A percentile compares a stretch with the other conserved stretches of the same genome.
These are phyloP conservation scores for Candida namnaoensis DNA, from an alignment of 805 yeast genomes.

Conservation along the genomic window DNA sequence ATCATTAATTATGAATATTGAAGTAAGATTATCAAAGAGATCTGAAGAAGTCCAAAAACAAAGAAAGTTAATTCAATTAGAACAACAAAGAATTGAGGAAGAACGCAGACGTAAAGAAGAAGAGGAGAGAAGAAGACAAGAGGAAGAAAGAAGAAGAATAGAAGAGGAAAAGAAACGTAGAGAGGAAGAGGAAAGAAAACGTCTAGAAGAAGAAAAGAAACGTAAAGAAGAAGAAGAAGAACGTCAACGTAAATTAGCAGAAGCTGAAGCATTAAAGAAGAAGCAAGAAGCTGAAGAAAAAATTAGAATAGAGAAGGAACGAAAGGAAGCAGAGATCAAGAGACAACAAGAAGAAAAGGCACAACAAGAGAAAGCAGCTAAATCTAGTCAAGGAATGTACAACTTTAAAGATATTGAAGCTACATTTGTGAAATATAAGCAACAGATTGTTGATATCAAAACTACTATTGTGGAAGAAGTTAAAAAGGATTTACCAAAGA, in stretches of 20 bases:
- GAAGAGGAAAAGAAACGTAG: constrained; percentile 10
- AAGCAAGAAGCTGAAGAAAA: constrained; percentile 6
- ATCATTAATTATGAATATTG: not conserved
- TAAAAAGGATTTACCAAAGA: constrained; percentile 39
- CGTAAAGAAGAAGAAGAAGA: constrained; percentile 4
- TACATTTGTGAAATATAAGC: constrained; percentile 37
- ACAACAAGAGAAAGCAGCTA: constrained; percentile 11
- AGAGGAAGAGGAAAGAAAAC: constrained; percentile 13
- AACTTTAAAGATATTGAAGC: constrained; percentile 29
- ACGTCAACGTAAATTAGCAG: constrained; percentile 7
- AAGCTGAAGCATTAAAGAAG: constrained; percentile 10
- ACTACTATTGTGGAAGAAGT: constrained; percentile 47
- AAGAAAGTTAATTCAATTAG: constrained; percentile 8
- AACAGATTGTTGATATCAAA: constrained; percentile 52
- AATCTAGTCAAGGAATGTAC: constrained; percentile 22
- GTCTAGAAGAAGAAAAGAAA: constrained; percentile 17
- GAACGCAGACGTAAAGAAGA: constrained; percentile 2
- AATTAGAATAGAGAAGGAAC: constrained; percentile 12
- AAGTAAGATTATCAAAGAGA: constrained; percentile 6
- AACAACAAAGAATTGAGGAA: constrained; percentile 10
- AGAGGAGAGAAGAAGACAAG: constrained; percentile 8
- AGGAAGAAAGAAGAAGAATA: constrained; percentile 1
- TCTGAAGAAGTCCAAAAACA: constrained; percentile 5
- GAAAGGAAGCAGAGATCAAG: constrained; percentile 15
- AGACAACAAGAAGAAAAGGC: constrained; percentile 1